Conservation (phyloP, 129 eudicot genomes). For the Gnaphalium uliginosum region DNA sequence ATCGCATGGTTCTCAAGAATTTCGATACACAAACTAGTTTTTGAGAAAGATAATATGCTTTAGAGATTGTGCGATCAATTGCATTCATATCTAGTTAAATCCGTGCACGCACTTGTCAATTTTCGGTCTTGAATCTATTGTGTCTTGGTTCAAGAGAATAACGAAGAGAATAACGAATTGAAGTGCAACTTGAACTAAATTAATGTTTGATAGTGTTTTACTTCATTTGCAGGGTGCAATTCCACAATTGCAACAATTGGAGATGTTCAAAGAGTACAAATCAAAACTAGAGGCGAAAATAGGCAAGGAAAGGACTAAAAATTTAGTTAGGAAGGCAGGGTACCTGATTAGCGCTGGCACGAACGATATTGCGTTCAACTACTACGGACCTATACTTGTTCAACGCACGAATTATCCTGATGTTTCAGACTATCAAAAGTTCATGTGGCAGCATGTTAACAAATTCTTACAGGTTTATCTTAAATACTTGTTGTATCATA, state of each 20-base stretch:
- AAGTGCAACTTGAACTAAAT: background rate
- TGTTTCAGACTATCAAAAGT: background rate
- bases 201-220: background rate
- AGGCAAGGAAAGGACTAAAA: background rate
- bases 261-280: slow-evolving; percentile 9
- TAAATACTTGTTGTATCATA: background rate
- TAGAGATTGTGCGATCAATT: background rate
- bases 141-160: too few relatives aligned
- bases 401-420: background rate
- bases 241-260: background rate
- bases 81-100: background rate
- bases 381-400: slow-evolving; percentile 6
- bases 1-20: background rate
- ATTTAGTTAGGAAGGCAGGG: background rate
- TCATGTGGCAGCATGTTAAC: background rate
- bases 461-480: slow-evolving; percentile 2
- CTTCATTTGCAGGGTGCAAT: background rate
- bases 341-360: background rate
- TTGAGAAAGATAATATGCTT: too few relatives aligned
- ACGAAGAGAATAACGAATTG: too few relatives aligned
- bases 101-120: background rate
- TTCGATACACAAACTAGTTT: background rate
- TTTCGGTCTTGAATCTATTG: too few relatives aligned
- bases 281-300: background rate
- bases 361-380: background rate